phyloP scores from a whole-genome alignment of 768 basidiomycete species.

The Galerina sulciceps region DNA sequence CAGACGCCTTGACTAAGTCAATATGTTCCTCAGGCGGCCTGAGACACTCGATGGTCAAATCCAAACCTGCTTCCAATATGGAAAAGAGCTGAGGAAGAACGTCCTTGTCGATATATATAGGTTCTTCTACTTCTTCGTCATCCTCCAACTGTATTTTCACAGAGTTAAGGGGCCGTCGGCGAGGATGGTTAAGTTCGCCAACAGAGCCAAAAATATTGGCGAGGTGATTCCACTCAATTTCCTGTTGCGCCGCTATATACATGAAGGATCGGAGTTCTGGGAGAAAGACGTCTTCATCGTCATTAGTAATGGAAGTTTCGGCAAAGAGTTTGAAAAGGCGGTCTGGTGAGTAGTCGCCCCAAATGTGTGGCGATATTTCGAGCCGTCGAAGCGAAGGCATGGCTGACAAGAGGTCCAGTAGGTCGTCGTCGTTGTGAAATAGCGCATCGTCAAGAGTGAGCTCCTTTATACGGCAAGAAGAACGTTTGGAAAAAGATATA shows the following conservation, averaged over 20 bases:
- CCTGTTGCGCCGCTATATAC: not conserved
- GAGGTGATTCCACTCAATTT: not conserved
- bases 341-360: not conserved
- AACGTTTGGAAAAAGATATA: not conserved
- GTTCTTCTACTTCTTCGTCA: not conserved
- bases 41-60: not conserved
- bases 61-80: not conserved
- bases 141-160: not conserved
- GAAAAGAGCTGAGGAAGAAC: not conserved
- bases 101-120: not conserved
- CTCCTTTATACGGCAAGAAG: not conserved
- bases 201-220: not conserved
- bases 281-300: not conserved
- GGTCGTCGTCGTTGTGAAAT: not conserved
- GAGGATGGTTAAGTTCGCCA: not conserved
- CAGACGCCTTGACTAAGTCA: not conserved
- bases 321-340: not conserved
- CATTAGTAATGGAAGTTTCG: not conserved
- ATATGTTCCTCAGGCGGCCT: not conserved
- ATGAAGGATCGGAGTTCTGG: not conserved
- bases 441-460: not conserved
- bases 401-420: not conserved
- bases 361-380: not conserved
- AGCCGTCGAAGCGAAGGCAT: not conserved
- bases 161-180: not conserved